These are phyloP conservation scores for Cercospora brassicicola DNA, from an alignment of 2,329 filamentous ascomycete species.

Conservation along the genomic window DNA sequence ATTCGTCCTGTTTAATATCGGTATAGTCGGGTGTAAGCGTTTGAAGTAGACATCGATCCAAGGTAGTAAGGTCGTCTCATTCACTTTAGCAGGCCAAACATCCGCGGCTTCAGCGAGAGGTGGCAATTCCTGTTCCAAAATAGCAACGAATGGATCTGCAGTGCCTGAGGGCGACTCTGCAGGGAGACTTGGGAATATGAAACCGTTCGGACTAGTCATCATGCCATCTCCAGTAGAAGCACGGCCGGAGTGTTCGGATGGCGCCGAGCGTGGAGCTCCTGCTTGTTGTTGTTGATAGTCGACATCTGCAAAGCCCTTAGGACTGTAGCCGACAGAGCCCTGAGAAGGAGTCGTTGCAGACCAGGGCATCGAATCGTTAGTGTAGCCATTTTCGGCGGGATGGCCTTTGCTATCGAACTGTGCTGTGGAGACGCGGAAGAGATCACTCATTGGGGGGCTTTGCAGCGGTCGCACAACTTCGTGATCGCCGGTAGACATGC, in stretches of 20 bases:
- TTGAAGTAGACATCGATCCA: conserved; percentile 49
- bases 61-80: conserved; percentile 42
- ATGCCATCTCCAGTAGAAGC: conserved; percentile 35
- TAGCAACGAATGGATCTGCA: conserved; percentile 32
- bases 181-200: conserved; percentile 39
- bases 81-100: conserved; percentile 44
- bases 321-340: conserved; percentile 8
- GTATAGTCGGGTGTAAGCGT: conserved; percentile 46
- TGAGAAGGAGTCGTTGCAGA: conserved; percentile 12
- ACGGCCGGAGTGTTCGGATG: conserved; percentile 9
- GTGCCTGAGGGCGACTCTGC: conserved; percentile 40
- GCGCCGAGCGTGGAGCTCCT: background rate
- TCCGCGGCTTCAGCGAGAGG: conserved; percentile 29
- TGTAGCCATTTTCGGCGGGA: background rate
- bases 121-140: conserved; percentile 39
- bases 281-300: conserved; percentile 7
- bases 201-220: conserved; percentile 33
- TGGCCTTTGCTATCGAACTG: conserved; percentile 12
- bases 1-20: conserved; percentile 44
- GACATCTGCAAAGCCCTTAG: conserved; percentile 3
- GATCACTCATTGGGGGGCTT: background rate
- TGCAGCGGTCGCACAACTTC: background rate
- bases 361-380: conserved; percentile 3
- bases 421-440: conserved; percentile 5
- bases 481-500: conserved; percentile 3